Base-by-base conservation (phyloP, 2,329 filamentous ascomycete species). In the Stylonectria norvegica region DNA sequence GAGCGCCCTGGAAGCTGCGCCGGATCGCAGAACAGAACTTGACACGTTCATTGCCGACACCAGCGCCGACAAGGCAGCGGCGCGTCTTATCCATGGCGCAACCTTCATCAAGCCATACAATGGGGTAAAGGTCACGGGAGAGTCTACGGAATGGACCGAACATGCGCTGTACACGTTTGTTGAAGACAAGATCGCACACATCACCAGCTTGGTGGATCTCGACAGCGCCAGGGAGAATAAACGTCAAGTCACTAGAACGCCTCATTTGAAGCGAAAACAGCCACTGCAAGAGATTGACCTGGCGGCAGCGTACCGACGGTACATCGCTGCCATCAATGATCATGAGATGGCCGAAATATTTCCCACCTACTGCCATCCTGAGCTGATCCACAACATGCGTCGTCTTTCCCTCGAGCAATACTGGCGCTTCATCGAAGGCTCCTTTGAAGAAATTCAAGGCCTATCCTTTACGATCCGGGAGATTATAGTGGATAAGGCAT, bases 281-380 rank as follows among this genome's bases (percentile, higher is more conserved):
- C 22, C 22, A 25, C 7, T 12, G 7, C 22, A 25, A 25, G 7
- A 25, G 22, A 25, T 25, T 12, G 12, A 31, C 45, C 46, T 45
- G 47, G 47, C 9, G 41, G 44, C 36, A 38, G 43, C 28, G 45
- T 66, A 66, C 41, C 42, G 45, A 7, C 45, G 38, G 2, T 66
- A 66, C 45, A 53, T 65, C 27, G 36, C 42, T 12, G 54, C 55
- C 45, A 63, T 67, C 47, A 65, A 65, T 41, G 45, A 40, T 15
- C 52, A 49, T 18, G 56, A 56, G 3, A 52, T 57, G 53, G 38
- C 32, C 18, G 22, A 40, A 2, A 40, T 52, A 11, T 58, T 66
- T 14, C 45, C 53, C 0, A 35, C 22, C 0, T 61, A 55, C 46
- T 61, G 57, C 34, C 59, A 60, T 20, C 35, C 47, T 3, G 38